A percentile compares a stretch with the other conserved stretches of the same genome.
phyloP scores from a whole-genome alignment of 1,139 yeast species.

The Sugiyamaella xylanicola region DNA sequence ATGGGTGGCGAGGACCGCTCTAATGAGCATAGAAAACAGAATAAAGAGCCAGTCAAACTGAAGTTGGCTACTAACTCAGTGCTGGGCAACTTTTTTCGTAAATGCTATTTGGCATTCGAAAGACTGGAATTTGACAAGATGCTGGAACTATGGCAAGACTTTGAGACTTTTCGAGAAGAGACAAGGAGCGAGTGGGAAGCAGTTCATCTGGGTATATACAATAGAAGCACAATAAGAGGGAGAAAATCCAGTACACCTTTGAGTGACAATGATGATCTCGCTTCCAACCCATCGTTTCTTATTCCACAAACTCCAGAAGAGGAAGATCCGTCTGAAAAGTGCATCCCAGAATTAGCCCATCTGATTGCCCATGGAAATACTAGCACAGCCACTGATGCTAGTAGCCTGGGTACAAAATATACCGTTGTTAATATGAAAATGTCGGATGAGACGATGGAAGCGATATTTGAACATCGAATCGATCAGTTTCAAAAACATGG shows the following conservation, averaged over 20 bases:
- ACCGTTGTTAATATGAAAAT: slow-evolving; percentile 31
- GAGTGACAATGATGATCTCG: slow-evolving; percentile 8
- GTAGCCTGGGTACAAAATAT: not conserved
- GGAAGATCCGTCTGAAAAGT: slow-evolving; percentile 7
- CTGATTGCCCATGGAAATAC: not conserved
- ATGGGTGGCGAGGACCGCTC: too few relatives aligned
- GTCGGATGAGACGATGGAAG: slow-evolving; percentile 56
- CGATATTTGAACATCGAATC: slow-evolving; percentile 59
- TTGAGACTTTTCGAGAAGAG: slow-evolving; percentile 52
- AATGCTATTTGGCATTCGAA: slow-evolving; percentile 53
- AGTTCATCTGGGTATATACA: not conserved
- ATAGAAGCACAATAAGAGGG: not conserved
- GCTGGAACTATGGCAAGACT: slow-evolving; percentile 55
- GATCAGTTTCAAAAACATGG: slow-evolving; percentile 52
- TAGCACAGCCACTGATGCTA: not conserved
- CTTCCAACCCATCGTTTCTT: slow-evolving; percentile 13
- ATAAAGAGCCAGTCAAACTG: slow-evolving; percentile 1
- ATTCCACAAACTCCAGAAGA: slow-evolving; percentile 4
- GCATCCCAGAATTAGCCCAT: not conserved
- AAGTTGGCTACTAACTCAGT: slow-evolving; percentile 31
- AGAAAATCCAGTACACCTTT: not conserved
- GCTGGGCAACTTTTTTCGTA: slow-evolving; percentile 48
- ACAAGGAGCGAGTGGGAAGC: slow-evolving; percentile 15
- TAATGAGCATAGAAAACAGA: too few relatives aligned
- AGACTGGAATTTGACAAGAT: slow-evolving; percentile 62